Evolutionary conservation across 768 basidiomycete species (phyloP), one percentile per base, ranked within the genome.

Genomic region (Serendipita indica): DNA sequence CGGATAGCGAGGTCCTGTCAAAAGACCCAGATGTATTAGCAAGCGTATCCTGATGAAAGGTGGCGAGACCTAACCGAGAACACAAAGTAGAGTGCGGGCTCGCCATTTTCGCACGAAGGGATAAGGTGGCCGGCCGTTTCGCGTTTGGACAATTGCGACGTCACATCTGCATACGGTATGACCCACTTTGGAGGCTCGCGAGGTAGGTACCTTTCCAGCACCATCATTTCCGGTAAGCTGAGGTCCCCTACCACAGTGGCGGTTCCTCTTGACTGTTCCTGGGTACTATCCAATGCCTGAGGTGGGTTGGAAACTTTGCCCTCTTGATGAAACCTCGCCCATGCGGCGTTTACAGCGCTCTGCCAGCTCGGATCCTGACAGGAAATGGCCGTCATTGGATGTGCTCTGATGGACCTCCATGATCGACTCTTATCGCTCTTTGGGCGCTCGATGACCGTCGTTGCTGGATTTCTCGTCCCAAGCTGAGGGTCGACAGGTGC

Each of bases 401-500:
- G 49, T n/a, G 49, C 22, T 27, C 49, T 4, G 1, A 30, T n/a
- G 16, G 22, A 25, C 30, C 49, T 54, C 49, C 49, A 54, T 30
- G 22, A 18, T 27, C 49, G 12, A 12, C 49, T 54, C 25, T 54
- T 54, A 54, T 54, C 49, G 49, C 49, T 54, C 49, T 54, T 54
- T 4, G 49, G 49, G 1, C 49, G 49, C 32, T 54, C 49, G 49
- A 54, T 30, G 16, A 54, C 49, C 32, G 22, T 33, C 7, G 25
- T 33, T 30, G 20, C 22, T 3, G 22, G 22, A 10, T 16, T 20
- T 16, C 12, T 27, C 25, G 27, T 16, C 22, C 13, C 14, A 27
- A 28, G 12, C 25, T 54, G 22, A 7, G 25, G 22, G 30, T 54
- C 49, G 7, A 43, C 41, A 1, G 49, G 49, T 10, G n/a, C 32